Evolutionary conservation across 2,329 filamentous ascomycete species (phyloP).

Genomic region (Corniculantispora saksenae): DNA sequence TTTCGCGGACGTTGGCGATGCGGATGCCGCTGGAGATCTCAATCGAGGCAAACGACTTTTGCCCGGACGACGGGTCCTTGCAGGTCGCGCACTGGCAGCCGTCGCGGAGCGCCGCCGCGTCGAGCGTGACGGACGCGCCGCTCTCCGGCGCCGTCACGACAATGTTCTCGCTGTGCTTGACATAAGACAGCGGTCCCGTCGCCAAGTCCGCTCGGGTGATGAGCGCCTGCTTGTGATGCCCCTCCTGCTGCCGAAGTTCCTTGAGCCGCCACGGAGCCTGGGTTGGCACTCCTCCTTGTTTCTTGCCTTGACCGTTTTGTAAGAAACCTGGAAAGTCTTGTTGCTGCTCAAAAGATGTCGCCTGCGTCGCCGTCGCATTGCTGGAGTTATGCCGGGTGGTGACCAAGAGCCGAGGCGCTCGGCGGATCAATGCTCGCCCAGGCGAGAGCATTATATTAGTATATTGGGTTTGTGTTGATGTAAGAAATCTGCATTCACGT

Average conservation of each 20-base stretch:
- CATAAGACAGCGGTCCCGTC: conserved; percentile 8
- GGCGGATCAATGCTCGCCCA: not conserved
- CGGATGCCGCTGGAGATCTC: conserved; percentile 39
- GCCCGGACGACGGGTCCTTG: conserved; percentile 58
- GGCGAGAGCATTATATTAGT: conserved; percentile 1
- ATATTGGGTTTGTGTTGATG: not conserved
- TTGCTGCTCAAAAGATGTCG: not conserved
- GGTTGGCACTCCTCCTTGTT: not conserved
- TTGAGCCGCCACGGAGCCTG: conserved; percentile 1
- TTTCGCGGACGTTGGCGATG: conserved; percentile 32
- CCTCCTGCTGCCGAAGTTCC: conserved; percentile 11
- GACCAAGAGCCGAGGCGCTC: not conserved
- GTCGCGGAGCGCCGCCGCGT: conserved; percentile 49
- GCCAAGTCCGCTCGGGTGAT: not conserved
- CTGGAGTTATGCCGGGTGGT: not conserved
- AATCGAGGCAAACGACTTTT: conserved; percentile 53
- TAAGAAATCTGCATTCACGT: not conserved
- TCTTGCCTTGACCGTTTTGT: not conserved
- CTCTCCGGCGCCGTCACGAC: not conserved
- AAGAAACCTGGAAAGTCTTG: not conserved
- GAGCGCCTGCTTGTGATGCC: conserved; percentile 9
- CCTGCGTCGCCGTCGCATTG: not conserved
- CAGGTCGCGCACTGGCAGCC: conserved; percentile 54
- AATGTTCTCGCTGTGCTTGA: not conserved
- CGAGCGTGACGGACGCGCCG: conserved; percentile 21